Evolutionary conservation across 371 early-diverging fungal genomes (phyloP), one percentile per base, ranked within the genome.

Genomic region (Smittium mucronatum): DNA sequence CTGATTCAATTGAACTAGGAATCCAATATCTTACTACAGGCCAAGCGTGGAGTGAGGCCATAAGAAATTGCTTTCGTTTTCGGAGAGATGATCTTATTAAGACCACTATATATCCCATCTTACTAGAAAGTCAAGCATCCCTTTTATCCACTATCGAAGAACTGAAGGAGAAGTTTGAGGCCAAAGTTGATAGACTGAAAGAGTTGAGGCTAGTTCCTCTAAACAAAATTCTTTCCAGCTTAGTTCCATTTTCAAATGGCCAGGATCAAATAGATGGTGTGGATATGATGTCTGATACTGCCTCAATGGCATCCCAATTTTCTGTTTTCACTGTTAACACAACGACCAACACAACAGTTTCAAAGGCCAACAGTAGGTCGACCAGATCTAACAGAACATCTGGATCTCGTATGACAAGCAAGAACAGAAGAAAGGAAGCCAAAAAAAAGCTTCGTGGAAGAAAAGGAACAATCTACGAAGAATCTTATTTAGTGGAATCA

Each of bases 201-300:
- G 77, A 80, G 66, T 71, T 79, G 36, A 72, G 81, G 0, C 32
- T 70, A 1, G 71, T 72, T 35, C 74, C 81, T 15, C 31, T 71
- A n/a, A 68, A 33, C 30, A 21, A 67, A 21, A 34, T 67, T 0
- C 15, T 15, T 26, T 29, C 57, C 1, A 34, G n/a, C 28, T 70
- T 72, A 36, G 59, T 58, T 17, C 68, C 35, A 28, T 17, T 71
- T 11, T 47, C 26, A 47, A 66, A 2, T 35, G 58, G 2, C 57
- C 58, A 81, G 21, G 88, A 88, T 66, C 88, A 85, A 58, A 70
- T 82, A 34, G 70, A 87, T 31, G 93, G 93, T 70, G 84, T 93
- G n/a, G 97, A 96, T 71, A 86, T 92, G 83, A 87, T 92, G 81
- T 92, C 93, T 0, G 94, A 94, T 71, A 93, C 95, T 0, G 89